A percentile compares a stretch with the other conserved stretches of the same genome.
These are phyloP conservation scores for Gossypium bickii DNA, from an alignment of 345 rosid genomes.

Conservation along the genomic window DNA sequence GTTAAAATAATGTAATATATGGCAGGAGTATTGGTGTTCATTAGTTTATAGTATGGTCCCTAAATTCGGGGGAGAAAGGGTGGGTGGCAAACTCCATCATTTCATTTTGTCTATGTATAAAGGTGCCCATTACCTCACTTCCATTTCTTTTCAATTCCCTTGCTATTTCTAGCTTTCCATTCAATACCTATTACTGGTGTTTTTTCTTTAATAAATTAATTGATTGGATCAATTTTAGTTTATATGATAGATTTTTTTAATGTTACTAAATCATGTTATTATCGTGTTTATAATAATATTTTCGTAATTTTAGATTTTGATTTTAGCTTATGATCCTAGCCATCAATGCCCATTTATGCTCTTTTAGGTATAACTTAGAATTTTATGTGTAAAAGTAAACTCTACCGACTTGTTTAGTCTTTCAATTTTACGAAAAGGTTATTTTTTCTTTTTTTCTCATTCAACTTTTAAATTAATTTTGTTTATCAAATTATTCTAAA, in stretches of 20 bases:
- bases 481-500: too few species aligned
- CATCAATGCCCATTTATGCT: too few species aligned
- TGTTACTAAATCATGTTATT: too few species aligned
- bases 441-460: too few species aligned
- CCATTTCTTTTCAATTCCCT: not conserved
- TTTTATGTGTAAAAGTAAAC: too few species aligned
- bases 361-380: too few species aligned
- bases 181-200: not conserved
- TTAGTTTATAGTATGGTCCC: constrained; percentile 36
- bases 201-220: not conserved
- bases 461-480: too few species aligned
- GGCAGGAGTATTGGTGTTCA: not conserved
- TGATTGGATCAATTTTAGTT: not conserved
- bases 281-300: too few species aligned
- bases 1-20: not conserved
- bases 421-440: too few species aligned
- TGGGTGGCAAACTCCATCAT: constrained; percentile 51
- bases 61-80: constrained; percentile 21
- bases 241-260: not conserved
- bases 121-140: constrained; percentile 35
- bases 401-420: too few species aligned
- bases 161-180: not conserved
- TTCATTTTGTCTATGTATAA: constrained; percentile 50
- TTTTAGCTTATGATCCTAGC: too few species aligned
- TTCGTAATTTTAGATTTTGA: too few species aligned